phyloP scores from a whole-genome alignment of 2,329 filamentous ascomycete genomes.

The Calonectria ilicicola region DNA sequence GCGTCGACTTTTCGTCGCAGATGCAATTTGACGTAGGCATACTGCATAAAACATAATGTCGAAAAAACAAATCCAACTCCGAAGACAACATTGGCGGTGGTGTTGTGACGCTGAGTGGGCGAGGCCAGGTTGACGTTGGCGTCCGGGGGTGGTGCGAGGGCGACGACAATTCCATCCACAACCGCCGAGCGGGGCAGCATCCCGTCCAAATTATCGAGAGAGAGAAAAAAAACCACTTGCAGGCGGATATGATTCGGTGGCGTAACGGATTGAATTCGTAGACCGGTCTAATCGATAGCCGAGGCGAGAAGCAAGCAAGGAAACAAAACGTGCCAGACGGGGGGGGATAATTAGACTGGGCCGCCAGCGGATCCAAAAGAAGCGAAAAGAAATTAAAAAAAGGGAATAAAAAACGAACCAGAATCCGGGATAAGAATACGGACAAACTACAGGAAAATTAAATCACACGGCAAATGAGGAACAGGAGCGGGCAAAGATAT shows the following conservation, averaged over 20 bases:
- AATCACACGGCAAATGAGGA: too few species aligned
- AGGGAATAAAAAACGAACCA: neutral
- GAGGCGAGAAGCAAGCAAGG: neutral
- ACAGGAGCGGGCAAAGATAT: neutral
- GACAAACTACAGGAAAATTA: neutral
- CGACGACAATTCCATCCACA: constrained; percentile 39
- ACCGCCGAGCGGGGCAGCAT: neutral
- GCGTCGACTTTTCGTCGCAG: constrained; percentile 14
- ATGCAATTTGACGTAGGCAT: constrained; percentile 35
- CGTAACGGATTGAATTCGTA: neutral
- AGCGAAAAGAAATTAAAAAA: neutral
- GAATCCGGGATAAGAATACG: neutral
- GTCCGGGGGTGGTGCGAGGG: constrained; percentile 39
- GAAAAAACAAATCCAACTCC: constrained; percentile 29
- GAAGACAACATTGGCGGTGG: constrained; percentile 39
- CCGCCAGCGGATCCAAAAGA: neutral
- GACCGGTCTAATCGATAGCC: neutral
- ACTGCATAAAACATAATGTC: constrained; percentile 37
- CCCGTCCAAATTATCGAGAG: neutral
- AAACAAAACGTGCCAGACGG: neutral
- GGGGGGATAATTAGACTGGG: neutral
- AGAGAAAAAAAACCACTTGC: neutral
- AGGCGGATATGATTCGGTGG: neutral
- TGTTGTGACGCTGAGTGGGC: constrained; percentile 30
- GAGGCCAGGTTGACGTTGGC: constrained; percentile 47